These are phyloP conservation scores for Sugiyamaella xylanicola DNA, from an alignment of 1,139 yeast genomes.

Conservation along the genomic window DNA sequence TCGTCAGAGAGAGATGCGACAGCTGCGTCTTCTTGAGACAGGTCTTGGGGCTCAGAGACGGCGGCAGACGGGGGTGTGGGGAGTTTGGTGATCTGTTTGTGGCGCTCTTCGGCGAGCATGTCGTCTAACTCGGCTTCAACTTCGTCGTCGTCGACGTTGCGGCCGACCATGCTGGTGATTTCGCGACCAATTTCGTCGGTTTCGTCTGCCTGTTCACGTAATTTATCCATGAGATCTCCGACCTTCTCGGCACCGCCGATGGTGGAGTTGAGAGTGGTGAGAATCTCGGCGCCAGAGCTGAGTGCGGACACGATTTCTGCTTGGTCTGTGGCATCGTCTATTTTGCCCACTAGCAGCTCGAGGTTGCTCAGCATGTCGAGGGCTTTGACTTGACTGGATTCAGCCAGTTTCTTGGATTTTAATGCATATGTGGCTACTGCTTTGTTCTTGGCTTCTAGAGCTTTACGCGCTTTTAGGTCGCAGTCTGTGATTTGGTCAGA, in stretches of 20 bases:
- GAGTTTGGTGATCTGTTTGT: slow-evolving; percentile 6
- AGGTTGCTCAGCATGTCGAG: slow-evolving; percentile 40
- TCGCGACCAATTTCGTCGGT: slow-evolving; percentile 41
- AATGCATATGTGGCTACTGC: slow-evolving; percentile 38
- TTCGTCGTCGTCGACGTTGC: slow-evolving; percentile 36
- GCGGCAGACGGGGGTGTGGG: no score
- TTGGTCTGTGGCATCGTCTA: slow-evolving; percentile 36
- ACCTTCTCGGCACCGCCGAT: slow-evolving; percentile 44
- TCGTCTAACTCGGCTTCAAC: slow-evolving; percentile 37
- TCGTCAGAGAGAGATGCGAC: slow-evolving; percentile 13
- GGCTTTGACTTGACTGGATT: slow-evolving; percentile 36
- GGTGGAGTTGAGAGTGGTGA: slow-evolving; percentile 38
- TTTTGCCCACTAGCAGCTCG: slow-evolving; percentile 38
- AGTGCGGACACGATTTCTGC: slow-evolving; percentile 38
- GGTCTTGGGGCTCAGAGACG: no score
- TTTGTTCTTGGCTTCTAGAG: slow-evolving; percentile 32
- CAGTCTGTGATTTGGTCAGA: slow-evolving; percentile 31
- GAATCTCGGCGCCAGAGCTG: slow-evolving; percentile 37
- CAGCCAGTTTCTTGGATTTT: slow-evolving; percentile 34
- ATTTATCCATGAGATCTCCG: slow-evolving; percentile 41
- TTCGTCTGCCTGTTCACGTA: slow-evolving; percentile 40
- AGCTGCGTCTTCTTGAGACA: not conserved
- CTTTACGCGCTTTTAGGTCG: slow-evolving; percentile 33
- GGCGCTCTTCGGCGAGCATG: slow-evolving; percentile 17
- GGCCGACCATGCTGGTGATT: slow-evolving; percentile 33